Conservation (phyloP, 495 filamentous ascomycete species). For the Neurospora pannonica region DNA sequence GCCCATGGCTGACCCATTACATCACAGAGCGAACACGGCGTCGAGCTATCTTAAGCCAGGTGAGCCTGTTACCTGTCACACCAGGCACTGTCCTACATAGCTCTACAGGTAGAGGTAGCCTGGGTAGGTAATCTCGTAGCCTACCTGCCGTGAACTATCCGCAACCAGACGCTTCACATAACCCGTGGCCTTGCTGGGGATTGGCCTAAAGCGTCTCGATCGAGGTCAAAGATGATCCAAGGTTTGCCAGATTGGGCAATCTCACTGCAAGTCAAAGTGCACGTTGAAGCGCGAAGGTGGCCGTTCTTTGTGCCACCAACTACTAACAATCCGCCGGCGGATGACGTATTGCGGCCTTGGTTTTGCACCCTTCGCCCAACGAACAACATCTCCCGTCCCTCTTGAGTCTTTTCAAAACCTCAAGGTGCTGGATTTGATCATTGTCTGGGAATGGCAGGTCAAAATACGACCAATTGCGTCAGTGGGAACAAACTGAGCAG, state of each 20-base stretch:
- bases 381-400: not conserved
- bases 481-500: not conserved
- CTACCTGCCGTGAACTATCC: not conserved
- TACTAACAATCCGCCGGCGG: not conserved
- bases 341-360: not conserved
- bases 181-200: not conserved
- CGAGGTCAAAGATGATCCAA: not conserved
- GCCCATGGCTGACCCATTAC: not conserved
- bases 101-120: not conserved
- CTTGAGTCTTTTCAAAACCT: not conserved
- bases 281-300: not conserved
- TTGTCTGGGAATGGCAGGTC: not conserved
- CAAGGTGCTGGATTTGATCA: not conserved
- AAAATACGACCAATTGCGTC: not conserved
- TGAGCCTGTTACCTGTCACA: not conserved
- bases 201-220: not conserved
- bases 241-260: not conserved
- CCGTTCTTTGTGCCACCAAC: not conserved
- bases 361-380: not conserved
- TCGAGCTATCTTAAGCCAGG: not conserved
- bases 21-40: not conserved
- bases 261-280: not conserved
- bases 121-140: not conserved
- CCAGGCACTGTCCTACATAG: not conserved
- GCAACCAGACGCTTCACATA: not conserved